Base-by-base conservation (phyloP, 805 yeast species). In the Cyberlindnera euphorbiae region DNA sequence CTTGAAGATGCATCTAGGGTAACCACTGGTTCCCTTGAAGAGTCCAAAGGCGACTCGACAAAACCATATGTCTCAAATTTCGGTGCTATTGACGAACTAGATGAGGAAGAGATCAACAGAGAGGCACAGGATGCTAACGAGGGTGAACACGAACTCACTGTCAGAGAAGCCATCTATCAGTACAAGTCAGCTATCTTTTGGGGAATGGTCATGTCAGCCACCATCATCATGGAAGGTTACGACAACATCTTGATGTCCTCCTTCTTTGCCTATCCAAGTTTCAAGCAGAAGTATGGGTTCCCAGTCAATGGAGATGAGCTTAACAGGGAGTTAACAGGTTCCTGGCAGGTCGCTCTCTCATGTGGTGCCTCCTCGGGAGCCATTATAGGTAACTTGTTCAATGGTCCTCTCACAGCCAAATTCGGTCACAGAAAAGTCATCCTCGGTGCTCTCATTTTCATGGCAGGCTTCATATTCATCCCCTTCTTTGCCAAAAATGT, bases 341-440 rank as follows among this genome's bases (percentile, higher is more conserved):
- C 55, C 11, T 69, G 73, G 75, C 75, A 70, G 45, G 62, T 66
- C 16, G 69, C 62, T 13, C 52, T 69, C 29, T 40, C 54, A 17
- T 60, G 62, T 39, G 52, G 47, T 21, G 48, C 58, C 5, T 44
- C 55, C 19, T 57, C 46, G 28, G 62, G 68, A 41, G 49, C 58
- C 16, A 52, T 63, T 28, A 25, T 64, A 28, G 67, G 68, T 50
- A 56, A 38, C 11, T 13, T 45, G 28, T 12, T 31, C 11, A 45
- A 43, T 23, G 51, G 50, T 32, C 46, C 41, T 18, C 26, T 60
- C 13, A 52, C 62, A 13, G 68, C 66, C 34, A 49, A 51, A 34
- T 53, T 54, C 30, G 70, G 71, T 11, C 61, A 64, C 51, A 55
- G 65, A 38, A 44, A 46, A 38, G 58, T 59, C 12, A 46, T 66